phyloP scores from a whole-genome alignment of 345 rosid species.

The Sisymbrium irio region DNA sequence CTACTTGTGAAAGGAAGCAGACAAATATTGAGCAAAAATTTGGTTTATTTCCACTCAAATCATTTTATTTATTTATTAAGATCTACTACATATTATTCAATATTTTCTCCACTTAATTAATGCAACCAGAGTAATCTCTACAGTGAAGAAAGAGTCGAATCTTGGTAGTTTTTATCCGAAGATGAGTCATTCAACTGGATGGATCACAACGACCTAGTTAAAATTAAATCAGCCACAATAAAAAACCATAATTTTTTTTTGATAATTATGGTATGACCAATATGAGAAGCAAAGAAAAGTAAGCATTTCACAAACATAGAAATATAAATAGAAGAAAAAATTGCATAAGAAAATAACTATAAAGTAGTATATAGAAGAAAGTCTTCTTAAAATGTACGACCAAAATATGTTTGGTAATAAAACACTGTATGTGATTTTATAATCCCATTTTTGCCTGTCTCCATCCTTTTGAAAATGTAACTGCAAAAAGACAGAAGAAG shows the following conservation, averaged over 20 bases:
- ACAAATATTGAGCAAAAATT: not conserved
- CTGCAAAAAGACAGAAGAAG: slow-evolving; percentile 1
- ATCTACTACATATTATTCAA: not conserved
- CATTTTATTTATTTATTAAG: not conserved
- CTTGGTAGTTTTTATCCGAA: too few species aligned
- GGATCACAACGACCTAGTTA: not conserved
- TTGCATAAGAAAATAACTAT: not conserved
- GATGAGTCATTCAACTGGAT: too few species aligned
- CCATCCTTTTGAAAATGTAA: slow-evolving; percentile 5
- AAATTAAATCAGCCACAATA: not conserved
- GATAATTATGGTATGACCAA: too few species aligned
- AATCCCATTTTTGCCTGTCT: not conserved
- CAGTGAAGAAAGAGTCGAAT: not conserved
- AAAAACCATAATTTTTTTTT: too few species aligned
- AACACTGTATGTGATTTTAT: not conserved
- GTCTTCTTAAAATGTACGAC: slow-evolving; percentile 8
- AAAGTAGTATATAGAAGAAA: not conserved
- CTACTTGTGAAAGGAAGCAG: too few species aligned
- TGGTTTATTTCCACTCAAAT: not conserved
- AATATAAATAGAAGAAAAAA: too few species aligned
- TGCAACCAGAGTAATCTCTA: not conserved
- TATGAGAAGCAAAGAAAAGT: not conserved
- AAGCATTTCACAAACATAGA: not conserved
- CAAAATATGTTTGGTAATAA: slow-evolving; percentile 9
- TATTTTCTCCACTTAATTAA: too few species aligned